These are phyloP conservation scores for Cutaneotrichosporon curvatum DNA, from an alignment of 1,284 basidiomycete genomes.

Conservation along the genomic window DNA sequence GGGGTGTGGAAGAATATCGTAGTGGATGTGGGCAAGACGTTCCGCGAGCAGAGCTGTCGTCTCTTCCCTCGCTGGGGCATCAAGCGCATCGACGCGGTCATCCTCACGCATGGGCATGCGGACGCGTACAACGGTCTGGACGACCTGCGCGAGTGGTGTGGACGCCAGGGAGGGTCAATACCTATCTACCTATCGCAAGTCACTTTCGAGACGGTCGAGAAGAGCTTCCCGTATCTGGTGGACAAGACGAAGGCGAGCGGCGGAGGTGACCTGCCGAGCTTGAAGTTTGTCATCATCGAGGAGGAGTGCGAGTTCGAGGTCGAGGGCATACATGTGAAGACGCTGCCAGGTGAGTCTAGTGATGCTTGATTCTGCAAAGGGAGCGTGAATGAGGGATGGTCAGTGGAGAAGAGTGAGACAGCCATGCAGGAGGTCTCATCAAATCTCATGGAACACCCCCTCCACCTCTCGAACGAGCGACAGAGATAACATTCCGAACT, in stretches of 20 bases:
- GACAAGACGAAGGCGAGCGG: conserved; percentile 45
- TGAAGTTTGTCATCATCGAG: conserved; percentile 34
- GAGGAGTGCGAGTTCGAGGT: conserved; percentile 36
- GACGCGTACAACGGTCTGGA: conserved; percentile 41
- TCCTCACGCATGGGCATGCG: conserved; percentile 47
- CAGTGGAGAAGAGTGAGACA: too few relatives aligned
- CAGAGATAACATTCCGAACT: too few relatives aligned
- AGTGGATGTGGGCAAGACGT: conserved; percentile 49
- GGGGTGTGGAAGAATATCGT: conserved; percentile 40
- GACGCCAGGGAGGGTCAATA: conserved; percentile 33
- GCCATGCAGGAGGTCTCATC: too few relatives aligned
- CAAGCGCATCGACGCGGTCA: conserved; percentile 45
- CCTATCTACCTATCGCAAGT: conserved; percentile 38
- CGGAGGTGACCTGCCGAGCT: conserved; percentile 45
- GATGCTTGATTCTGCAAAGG: not conserved
- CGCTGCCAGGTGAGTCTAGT: conserved; percentile 27
- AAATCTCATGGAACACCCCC: too few relatives aligned
- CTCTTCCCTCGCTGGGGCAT: conserved; percentile 44
- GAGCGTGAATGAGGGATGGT: not conserved
- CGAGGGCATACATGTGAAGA: conserved; percentile 32
- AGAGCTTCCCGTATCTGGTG: conserved; percentile 45
- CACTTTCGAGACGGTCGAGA: conserved; percentile 37
- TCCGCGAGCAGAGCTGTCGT: conserved; percentile 40
- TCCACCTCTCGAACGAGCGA: too few relatives aligned
- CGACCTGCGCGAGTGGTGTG: conserved; percentile 42